Evolutionary conservation across 2,329 filamentous ascomycete genomes (phyloP).

Genomic region (Sarocladiaceae sp.): DNA sequence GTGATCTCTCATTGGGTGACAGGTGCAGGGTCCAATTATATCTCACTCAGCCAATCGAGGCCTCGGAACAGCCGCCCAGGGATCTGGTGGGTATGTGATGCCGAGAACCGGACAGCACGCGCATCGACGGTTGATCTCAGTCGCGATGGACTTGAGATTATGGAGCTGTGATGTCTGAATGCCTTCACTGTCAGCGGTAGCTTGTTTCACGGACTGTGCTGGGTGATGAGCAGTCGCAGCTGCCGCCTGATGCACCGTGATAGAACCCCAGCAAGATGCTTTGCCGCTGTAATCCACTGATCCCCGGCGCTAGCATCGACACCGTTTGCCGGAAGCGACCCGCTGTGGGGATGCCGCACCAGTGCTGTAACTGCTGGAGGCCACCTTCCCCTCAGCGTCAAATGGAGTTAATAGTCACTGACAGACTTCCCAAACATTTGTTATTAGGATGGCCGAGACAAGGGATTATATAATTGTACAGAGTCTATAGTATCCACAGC

Average conservation of each 20-base stretch:
- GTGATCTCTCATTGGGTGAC: not conserved
- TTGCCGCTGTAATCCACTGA: not conserved
- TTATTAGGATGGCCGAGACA: not conserved
- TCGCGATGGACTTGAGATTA: not conserved
- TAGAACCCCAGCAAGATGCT: not conserved
- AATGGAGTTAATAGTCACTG: not conserved
- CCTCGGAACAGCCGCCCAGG: not conserved
- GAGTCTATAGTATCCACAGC: too few species aligned
- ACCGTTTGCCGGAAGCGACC: slow-evolving; percentile 1
- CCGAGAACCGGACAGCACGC: not conserved
- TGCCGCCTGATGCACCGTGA: slow-evolving; percentile 1
- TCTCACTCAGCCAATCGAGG: not conserved
- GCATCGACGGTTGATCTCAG: not conserved
- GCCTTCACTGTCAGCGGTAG: not conserved
- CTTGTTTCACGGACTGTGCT: not conserved
- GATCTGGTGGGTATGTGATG: not conserved
- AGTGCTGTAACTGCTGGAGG: not conserved
- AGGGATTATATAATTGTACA: not conserved
- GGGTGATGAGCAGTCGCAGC: not conserved
- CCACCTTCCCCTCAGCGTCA: not conserved
- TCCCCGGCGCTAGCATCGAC: slow-evolving; percentile 9
- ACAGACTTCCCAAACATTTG: not conserved
- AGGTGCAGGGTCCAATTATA: not conserved
- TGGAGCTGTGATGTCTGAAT: not conserved
- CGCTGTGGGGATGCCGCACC: not conserved